Percentiles rank a stretch among this genome's conserved stretches.
Evolutionary conservation across 108 stramenopile species (phyloP).

Genomic region (Mayamaea pseudoterrestris): DNA sequence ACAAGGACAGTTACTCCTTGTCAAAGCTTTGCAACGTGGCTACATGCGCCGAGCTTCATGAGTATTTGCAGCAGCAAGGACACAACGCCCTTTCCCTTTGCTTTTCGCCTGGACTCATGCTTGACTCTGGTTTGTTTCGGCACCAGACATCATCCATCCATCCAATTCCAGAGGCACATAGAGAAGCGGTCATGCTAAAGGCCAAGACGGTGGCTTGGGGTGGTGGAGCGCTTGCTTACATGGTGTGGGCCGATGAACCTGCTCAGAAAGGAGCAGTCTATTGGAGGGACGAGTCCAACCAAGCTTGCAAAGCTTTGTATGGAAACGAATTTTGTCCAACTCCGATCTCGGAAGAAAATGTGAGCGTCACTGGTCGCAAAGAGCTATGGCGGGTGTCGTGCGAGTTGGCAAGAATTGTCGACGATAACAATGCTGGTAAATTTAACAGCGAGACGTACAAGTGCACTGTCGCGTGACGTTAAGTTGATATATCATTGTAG

Average conservation of each 20-base stretch:
- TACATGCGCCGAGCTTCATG: slow-evolving; percentile 12
- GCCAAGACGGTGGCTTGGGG: slow-evolving; percentile 8
- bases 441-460: too few relatives aligned
- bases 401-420: slow-evolving; percentile 3
- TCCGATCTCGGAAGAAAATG: neutral
- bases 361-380: neutral
- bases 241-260: neutral
- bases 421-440: slow-evolving; percentile 4
- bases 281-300: slow-evolving; percentile 5
- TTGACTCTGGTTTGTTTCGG: slow-evolving; percentile 22
- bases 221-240: slow-evolving; percentile 7
- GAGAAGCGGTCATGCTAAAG: neutral
- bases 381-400: slow-evolving; percentile 4
- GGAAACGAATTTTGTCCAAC: slow-evolving; percentile 6
- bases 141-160: slow-evolving; percentile 9
- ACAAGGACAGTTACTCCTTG: slow-evolving; percentile 17
- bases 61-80: slow-evolving; percentile 7
- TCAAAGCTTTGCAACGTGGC: slow-evolving; percentile 29
- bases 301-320: slow-evolving; percentile 1
- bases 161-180: neutral
- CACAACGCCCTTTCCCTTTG: slow-evolving; percentile 14
- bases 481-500: too few relatives aligned
- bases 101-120: slow-evolving; percentile 28
- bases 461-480: too few relatives aligned
- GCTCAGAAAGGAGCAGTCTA: neutral